Evolutionary conservation across 2,329 filamentous ascomycete species (phyloP).

Genomic region (Aulographum hederae): DNA sequence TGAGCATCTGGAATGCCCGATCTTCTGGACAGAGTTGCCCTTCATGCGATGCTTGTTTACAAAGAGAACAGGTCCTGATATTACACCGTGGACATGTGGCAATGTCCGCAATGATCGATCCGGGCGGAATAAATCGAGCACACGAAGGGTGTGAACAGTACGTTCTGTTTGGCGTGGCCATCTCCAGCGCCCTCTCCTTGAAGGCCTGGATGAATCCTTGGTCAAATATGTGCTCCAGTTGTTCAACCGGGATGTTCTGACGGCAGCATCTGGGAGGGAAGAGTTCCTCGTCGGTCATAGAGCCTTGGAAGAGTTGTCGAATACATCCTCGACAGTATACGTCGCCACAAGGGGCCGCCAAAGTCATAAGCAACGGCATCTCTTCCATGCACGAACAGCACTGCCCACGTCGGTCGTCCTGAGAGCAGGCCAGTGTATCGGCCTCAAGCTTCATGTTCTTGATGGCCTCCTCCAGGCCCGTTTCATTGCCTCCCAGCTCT

Average conservation of each 20-base stretch:
- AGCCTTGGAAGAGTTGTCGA: background rate
- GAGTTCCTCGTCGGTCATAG: constrained; percentile 1
- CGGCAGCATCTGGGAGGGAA: constrained; percentile 5
- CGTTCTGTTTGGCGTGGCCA: background rate
- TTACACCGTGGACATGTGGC: constrained; percentile 1
- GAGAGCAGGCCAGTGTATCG: too few species aligned
- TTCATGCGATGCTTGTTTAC: background rate
- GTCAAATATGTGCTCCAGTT: background rate
- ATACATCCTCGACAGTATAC: constrained; percentile 2
- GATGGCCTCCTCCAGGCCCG: too few species aligned
- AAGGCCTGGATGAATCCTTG: constrained; percentile 1
- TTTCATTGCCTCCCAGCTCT: too few species aligned
- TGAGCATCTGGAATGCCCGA: background rate
- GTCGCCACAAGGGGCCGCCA: constrained; percentile 1
- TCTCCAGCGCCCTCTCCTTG: background rate
- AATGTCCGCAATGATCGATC: background rate
- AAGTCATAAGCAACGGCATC: background rate
- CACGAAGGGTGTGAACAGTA: constrained; percentile 2
- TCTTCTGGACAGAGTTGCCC: background rate
- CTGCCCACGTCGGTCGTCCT: too few species aligned
- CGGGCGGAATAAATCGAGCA: constrained; percentile 1
- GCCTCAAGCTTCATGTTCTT: too few species aligned
- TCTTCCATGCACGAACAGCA: too few species aligned
- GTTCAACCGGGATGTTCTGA: background rate
- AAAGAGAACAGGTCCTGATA: background rate